A percentile compares a stretch with the other conserved stretches of the same genome.
These are phyloP conservation scores for Erodium moschatum DNA, from an alignment of 441 rosid genomes.

Conservation along the genomic window DNA sequence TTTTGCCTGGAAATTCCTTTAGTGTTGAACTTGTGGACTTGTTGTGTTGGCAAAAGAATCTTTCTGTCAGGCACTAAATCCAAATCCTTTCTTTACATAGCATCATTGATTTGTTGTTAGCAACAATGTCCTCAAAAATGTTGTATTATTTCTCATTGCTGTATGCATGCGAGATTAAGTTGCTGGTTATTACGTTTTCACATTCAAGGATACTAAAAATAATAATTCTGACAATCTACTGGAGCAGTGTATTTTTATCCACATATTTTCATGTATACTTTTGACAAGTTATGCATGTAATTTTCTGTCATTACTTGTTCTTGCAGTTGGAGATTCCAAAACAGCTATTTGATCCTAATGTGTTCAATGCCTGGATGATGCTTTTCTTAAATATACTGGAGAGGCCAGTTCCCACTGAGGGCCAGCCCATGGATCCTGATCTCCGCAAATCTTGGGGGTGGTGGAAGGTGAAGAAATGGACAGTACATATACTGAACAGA, in stretches of 20 bases:
- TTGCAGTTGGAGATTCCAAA: constrained; percentile 90
- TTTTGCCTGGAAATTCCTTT: background rate
- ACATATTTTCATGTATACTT: background rate
- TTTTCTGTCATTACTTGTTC: constrained; percentile 18
- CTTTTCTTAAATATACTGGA: constrained; percentile 84
- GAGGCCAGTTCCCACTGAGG: constrained; percentile 79
- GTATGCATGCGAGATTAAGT: background rate
- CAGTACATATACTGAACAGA: constrained; percentile 87
- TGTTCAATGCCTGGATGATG: constrained; percentile 89
- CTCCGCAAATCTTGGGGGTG: constrained; percentile 95
- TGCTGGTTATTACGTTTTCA: background rate
- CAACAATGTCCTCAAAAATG: background rate
- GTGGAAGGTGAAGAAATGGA: constrained; percentile 99
- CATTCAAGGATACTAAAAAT: background rate
- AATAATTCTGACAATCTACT: background rate
- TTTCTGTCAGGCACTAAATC: background rate
- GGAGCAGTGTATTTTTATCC: background rate
- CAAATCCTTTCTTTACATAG: background rate
- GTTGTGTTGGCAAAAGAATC: background rate
- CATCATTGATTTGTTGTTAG: background rate
- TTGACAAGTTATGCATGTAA: background rate
- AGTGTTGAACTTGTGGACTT: background rate
- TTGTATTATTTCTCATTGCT: background rate
- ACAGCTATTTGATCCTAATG: constrained; percentile 68
- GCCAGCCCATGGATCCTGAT: constrained; percentile 85